Evolutionary conservation across 2,329 filamentous ascomycete genomes (phyloP), one percentile per base, ranked within the genome.

Genomic region (Hypoxylon sp.): DNA sequence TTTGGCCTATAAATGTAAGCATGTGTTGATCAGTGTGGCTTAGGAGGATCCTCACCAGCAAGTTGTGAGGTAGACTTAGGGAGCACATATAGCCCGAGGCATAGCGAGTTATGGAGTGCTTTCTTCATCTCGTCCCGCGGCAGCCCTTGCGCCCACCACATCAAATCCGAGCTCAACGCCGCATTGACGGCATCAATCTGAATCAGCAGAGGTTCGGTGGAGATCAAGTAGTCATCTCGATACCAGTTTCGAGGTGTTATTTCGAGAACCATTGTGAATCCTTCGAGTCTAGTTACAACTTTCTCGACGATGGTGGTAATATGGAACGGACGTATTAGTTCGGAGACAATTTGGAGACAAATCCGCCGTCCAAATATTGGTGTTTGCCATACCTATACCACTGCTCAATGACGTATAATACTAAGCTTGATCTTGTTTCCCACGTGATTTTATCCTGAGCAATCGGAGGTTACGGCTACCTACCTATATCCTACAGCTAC

Each of bases 141-240:
- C 4, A 84, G 67, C 2, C 78, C 67, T 32, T 75, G 75, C 15
- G 82, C 78, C 83, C 86, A 88, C 75, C 84, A 86, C 64, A 86
- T 70, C 48, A 80, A 68, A 26, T 85, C 81, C 0, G 78, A 79
- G 11, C 66, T 74, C 57, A 87, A 80, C 15, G 79, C 81, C 4
- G 73, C 71, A 61, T 82, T 82, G 60, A 88, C 71, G 23, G 76
- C 76, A 25, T 75, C 67, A 16, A 80, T 69, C 42, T 84, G 77
- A 51, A 88, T 69, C 42, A 82, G 78, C 7, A 70, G 64, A 20
- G 77, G 78, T 63, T 87, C 79, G 26, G 83, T 87, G 19, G 84
- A 87, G 67, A 87, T 73, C 59, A 85, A 70, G 67, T 82, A 87
- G 47, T 76, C 74, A 57, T 78, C 75, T 31, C 74, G 73, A 59